phyloP scores from a whole-genome alignment of 345 rosid genomes.

The Geranium rotundifolium region DNA sequence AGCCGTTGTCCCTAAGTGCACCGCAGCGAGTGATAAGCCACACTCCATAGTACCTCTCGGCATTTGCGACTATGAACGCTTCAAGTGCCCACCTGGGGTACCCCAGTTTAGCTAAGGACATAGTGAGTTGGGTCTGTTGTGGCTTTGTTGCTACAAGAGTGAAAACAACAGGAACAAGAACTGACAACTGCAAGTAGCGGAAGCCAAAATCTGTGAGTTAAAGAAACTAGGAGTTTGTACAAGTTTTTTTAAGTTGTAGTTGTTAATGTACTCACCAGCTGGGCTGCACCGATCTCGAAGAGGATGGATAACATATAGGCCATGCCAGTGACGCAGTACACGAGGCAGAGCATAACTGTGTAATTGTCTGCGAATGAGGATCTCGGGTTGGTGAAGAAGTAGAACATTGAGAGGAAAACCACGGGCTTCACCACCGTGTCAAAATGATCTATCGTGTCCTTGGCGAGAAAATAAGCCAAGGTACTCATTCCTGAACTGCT shows the following conservation, averaged over 20 bases:
- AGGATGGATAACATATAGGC: slow-evolving; percentile 82
- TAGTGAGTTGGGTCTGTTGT: slow-evolving; percentile 21
- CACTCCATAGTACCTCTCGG: slow-evolving; percentile 76
- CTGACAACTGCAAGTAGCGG: slow-evolving; percentile 58
- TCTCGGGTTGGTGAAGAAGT: slow-evolving; percentile 83
- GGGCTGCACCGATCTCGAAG: slow-evolving; percentile 73
- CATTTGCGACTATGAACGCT: slow-evolving; percentile 74
- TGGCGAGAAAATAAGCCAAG: slow-evolving; percentile 83
- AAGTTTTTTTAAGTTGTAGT: background rate
- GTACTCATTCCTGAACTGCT: slow-evolving; percentile 92
- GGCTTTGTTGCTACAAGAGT: slow-evolving; percentile 68
- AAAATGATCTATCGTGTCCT: slow-evolving; percentile 78
- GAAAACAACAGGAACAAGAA: slow-evolving; percentile 89
- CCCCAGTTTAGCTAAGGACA: slow-evolving; percentile 40
- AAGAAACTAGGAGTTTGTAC: no score
- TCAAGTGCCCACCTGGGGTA: slow-evolving; percentile 86
- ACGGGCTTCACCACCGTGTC: slow-evolving; percentile 73
- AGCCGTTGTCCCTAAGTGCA: slow-evolving; percentile 42
- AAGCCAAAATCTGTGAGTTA: background rate
- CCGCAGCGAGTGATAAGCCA: slow-evolving; percentile 91
- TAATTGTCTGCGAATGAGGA: slow-evolving; percentile 73
- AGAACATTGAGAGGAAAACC: slow-evolving; percentile 88
- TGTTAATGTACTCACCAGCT: slow-evolving; percentile 56
- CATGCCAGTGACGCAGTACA: slow-evolving; percentile 89
- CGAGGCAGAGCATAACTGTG: slow-evolving; percentile 65